Percentiles rank a stretch among this genome's conserved stretches.
Conservation (phyloP, 176 grass and related monocot genomes). For the Oryza nivara region DNA sequence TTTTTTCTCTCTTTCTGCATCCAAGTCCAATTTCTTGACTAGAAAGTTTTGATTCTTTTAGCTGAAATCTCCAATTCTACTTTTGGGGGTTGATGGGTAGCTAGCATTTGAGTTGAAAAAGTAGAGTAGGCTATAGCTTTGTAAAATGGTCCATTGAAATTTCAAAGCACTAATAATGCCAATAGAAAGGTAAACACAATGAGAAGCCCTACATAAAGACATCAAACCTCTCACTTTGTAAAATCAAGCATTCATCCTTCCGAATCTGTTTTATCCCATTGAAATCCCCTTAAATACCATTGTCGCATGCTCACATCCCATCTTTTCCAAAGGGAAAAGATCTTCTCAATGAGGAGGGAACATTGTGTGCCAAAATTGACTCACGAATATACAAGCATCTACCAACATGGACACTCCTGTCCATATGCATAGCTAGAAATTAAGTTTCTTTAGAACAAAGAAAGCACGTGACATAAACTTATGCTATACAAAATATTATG, state of each 20-base stretch:
- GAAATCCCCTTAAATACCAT: background rate
- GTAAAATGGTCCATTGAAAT: background rate
- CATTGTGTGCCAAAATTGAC: background rate
- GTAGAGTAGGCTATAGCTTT: background rate
- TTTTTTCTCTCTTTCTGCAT: background rate
- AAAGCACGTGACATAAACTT: no score
- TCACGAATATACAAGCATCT: background rate
- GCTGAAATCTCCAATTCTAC: background rate
- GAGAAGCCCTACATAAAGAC: background rate
- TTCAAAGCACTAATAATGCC: background rate
- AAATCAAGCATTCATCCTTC: background rate
- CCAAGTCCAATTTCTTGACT: background rate
- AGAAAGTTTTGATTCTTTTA: background rate
- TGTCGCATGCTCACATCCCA: background rate
- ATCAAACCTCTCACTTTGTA: background rate
- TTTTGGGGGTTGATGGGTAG: background rate
- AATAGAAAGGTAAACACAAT: background rate
- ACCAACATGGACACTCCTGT: background rate
- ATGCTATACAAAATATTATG: no score
- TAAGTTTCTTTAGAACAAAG: no score
- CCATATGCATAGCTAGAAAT: no score
- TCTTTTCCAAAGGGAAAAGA: background rate
- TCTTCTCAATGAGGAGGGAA: background rate
- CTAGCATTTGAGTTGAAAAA: background rate
- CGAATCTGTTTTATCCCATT: background rate